Evolutionary conservation across 805 yeast species (phyloP).

Genomic region (Myxozyma nipponensis): DNA sequence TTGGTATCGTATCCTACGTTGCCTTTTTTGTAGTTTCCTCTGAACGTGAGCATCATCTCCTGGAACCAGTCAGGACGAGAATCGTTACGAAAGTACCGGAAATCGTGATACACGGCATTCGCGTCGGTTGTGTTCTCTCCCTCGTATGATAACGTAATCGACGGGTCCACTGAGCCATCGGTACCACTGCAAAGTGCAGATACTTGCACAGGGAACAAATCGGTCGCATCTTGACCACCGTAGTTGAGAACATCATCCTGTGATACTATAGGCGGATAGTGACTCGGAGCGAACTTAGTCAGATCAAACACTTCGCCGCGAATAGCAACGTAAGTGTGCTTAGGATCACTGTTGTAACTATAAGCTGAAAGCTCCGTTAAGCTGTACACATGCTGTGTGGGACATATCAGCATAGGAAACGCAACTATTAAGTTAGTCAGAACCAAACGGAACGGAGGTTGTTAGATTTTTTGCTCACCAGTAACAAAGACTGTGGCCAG

Average conservation of each 20-base stretch:
- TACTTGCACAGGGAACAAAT: slow-evolving; percentile 41
- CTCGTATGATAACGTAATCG: slow-evolving; percentile 32
- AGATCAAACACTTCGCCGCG: slow-evolving; percentile 43
- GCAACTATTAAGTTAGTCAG: slow-evolving; percentile 31
- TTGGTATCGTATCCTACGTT: slow-evolving; percentile 40
- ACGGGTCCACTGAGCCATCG: slow-evolving; percentile 37
- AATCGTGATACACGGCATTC: slow-evolving; percentile 42
- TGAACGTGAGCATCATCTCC: slow-evolving; percentile 38
- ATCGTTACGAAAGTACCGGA: slow-evolving; percentile 39
- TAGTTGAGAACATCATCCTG: slow-evolving; percentile 36
- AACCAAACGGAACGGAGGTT: slow-evolving; percentile 28
- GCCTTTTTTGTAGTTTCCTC: slow-evolving; percentile 37
- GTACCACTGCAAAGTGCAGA: slow-evolving; percentile 41
- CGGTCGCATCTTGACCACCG: slow-evolving; percentile 39
- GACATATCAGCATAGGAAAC: slow-evolving; percentile 42
- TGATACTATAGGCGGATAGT: slow-evolving; percentile 41
- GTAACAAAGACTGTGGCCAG: slow-evolving; percentile 21
- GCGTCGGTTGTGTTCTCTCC: slow-evolving; percentile 38
- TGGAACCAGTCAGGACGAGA: slow-evolving; percentile 44
- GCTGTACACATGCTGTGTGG: slow-evolving; percentile 39
- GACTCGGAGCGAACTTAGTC: slow-evolving; percentile 39
- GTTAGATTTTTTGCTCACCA: slow-evolving; percentile 5
- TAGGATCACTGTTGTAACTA: slow-evolving; percentile 33
- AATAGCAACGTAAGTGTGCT: slow-evolving; percentile 37
- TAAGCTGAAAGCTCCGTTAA: slow-evolving; percentile 36